These are phyloP conservation scores for Sporodiniella umbellata DNA, from an alignment of 371 early-diverging fungal genomes.

Conservation along the genomic window DNA sequence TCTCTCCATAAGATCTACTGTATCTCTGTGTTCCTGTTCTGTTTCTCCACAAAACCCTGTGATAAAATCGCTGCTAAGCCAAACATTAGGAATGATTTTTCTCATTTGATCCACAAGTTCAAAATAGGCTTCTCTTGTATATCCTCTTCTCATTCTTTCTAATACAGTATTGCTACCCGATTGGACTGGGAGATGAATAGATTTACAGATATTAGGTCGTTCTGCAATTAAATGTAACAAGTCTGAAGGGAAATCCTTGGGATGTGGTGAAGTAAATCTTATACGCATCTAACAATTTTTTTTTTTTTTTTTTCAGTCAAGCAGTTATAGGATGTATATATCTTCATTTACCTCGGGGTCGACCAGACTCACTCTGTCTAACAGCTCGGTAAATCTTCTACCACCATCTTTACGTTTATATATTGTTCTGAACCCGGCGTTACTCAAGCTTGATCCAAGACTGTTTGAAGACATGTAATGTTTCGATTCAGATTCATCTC, in stretches of 20 bases:
- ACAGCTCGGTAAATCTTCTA: slow-evolving; percentile 72
- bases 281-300: slow-evolving; percentile 58
- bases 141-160: slow-evolving; percentile 76
- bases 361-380: slow-evolving; percentile 64
- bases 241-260: slow-evolving; percentile 80
- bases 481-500: slow-evolving; percentile 63
- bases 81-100: slow-evolving; percentile 65
- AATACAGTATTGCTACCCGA: slow-evolving; percentile 67
- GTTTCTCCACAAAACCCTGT: slow-evolving; percentile 85
- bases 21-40: slow-evolving; percentile 70
- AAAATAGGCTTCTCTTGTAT: slow-evolving; percentile 72
- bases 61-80: slow-evolving; percentile 75
- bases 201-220: slow-evolving; percentile 70
- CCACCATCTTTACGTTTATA: slow-evolving; percentile 78
- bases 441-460: slow-evolving; percentile 44
- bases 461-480: slow-evolving; percentile 32
- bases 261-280: slow-evolving; percentile 80
- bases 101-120: slow-evolving; percentile 66
- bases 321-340: background rate
- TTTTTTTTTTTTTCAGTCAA: too few relatives aligned
- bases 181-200: slow-evolving; percentile 75
- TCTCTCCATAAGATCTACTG: slow-evolving; percentile 61
- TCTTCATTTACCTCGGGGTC: slow-evolving; percentile 56
- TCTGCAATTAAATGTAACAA: slow-evolving; percentile 65
- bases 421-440: slow-evolving; percentile 73